Percentiles rank a stretch among this genome's conserved stretches.
Evolutionary conservation across 2,329 filamentous ascomycete species (phyloP).

Genomic region (Colletotrichum tamarilloi): DNA sequence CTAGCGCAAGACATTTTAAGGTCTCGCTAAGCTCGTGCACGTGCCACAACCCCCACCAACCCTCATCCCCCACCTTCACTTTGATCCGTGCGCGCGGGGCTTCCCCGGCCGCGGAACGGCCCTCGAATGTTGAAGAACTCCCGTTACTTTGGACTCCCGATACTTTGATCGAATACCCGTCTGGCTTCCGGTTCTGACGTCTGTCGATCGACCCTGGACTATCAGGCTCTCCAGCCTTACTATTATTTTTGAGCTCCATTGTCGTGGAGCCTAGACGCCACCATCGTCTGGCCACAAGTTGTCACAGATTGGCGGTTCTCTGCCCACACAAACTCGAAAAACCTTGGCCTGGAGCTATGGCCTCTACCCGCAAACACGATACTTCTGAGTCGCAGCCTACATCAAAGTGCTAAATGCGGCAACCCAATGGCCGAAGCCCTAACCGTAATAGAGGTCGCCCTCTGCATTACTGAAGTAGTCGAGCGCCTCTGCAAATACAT

Average conservation of each 20-base stretch:
- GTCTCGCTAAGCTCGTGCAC: background rate
- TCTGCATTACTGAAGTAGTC: constrained; percentile 37
- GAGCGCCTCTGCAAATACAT: constrained; percentile 37
- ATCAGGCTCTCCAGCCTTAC: background rate
- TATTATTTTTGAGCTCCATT: too few species aligned
- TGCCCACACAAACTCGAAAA: background rate
- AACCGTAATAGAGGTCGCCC: constrained; percentile 37
- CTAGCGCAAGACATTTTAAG: background rate
- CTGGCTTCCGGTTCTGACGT: background rate
- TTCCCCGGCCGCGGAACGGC: background rate
- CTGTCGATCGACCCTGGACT: background rate
- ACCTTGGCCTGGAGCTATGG: background rate
- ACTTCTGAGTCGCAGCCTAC: background rate
- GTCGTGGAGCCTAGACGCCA: background rate
- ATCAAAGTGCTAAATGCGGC: background rate
- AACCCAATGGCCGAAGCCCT: constrained; percentile 38
- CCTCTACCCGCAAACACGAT: constrained; percentile 9
- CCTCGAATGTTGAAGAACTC: background rate
- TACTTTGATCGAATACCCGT: background rate
- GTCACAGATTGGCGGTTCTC: background rate
- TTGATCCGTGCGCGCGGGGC: background rate
- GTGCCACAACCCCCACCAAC: background rate
- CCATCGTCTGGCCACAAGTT: background rate
- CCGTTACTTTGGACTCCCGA: too few species aligned
- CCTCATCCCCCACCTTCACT: background rate